Evolutionary conservation across 306 rosid species (phyloP).

Genomic region (Boehmeria nivea): DNA sequence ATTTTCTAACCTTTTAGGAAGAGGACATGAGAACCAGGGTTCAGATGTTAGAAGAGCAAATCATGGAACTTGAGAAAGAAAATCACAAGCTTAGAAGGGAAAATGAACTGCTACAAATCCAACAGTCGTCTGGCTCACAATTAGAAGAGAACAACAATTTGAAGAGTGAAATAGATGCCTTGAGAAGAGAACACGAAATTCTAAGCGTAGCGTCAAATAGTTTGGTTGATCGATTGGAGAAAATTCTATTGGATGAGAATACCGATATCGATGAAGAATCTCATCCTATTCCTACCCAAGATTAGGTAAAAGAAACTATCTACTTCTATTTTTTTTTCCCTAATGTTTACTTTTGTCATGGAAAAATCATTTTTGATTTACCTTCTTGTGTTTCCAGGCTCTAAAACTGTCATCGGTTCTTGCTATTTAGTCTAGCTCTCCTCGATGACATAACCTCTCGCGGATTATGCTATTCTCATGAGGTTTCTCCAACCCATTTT

Average conservation of each 20-base stretch:
- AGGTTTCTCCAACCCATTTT: too few species aligned
- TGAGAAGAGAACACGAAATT: conserved; percentile 28
- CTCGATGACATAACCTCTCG: too few species aligned
- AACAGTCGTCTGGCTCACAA: conserved; percentile 14
- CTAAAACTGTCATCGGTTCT: too few species aligned
- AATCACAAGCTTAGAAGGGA: conserved; percentile 24
- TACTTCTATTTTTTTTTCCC: not conserved
- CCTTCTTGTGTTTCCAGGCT: too few species aligned
- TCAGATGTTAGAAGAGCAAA: conserved; percentile 30
- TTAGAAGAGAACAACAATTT: conserved; percentile 31
- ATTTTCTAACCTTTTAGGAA: conserved; percentile 21
- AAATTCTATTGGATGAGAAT: conserved; percentile 24
- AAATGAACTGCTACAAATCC: conserved; percentile 29
- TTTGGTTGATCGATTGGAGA: conserved; percentile 21
- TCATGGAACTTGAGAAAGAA: conserved; percentile 29
- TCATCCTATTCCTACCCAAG: conserved; percentile 1
- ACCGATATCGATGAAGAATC: conserved; percentile 26
- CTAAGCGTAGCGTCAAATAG: conserved; percentile 16
- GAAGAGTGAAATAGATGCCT: conserved; percentile 31
- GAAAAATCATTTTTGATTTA: too few species aligned
- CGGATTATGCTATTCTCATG: too few species aligned
- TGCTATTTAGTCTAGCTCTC: too few species aligned
- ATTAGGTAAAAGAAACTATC: conserved; percentile 5
- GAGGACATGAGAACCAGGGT: conserved; percentile 30
- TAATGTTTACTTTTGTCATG: too few species aligned